Evolutionary conservation across 495 filamentous ascomycete species (phyloP), one percentile per base, ranked within the genome.

Genomic region (Venustampulla echinocandica): DNA sequence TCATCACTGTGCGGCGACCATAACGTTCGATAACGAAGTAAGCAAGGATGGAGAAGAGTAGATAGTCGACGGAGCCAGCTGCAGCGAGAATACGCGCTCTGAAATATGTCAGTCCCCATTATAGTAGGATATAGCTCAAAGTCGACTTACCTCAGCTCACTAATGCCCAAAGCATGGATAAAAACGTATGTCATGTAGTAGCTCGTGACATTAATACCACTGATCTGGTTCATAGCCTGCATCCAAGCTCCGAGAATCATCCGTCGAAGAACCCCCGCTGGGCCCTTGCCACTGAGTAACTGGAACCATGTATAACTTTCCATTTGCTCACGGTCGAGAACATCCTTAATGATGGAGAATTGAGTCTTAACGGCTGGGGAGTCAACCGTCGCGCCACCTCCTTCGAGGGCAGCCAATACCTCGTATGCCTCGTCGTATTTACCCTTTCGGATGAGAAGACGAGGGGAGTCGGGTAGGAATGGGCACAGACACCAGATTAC

Each of bases 1-100:
- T 60, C 63, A 81, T 85, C 14, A 87, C 65, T 37, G 82, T 82
- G 4, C 84, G 72, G 4, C 84, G 73, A 15, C 84, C 84, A 28
- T 81, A 76, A 14, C 70, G 73, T 66, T 89, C 84, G 43, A 89
- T 79, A 53, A 82, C 74, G 62, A 87, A 87, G 79, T 82, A 88
- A 1, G 83, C 87, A 32, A 79, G 74, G 0, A 81, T 85, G 1
- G 82, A 2, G 41, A 44, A 73, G 52, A 85, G 85, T 44, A 87
- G 73, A 19, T 80, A 70, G 57, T 85, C 70, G 67, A 85, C 80
- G 66, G 84, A 86, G 37, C 86, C 73, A 54, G 84, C 41, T 4
- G 41, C 85, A 28, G 84, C 85, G 7, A 89, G 65, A 14, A 89
- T 67, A 13, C 87, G 60, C 10, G 77, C 70, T 55, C 85, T 71